Conservation (phyloP, 1,139 yeast species). For the Saccharomyces hybrid region DNA sequence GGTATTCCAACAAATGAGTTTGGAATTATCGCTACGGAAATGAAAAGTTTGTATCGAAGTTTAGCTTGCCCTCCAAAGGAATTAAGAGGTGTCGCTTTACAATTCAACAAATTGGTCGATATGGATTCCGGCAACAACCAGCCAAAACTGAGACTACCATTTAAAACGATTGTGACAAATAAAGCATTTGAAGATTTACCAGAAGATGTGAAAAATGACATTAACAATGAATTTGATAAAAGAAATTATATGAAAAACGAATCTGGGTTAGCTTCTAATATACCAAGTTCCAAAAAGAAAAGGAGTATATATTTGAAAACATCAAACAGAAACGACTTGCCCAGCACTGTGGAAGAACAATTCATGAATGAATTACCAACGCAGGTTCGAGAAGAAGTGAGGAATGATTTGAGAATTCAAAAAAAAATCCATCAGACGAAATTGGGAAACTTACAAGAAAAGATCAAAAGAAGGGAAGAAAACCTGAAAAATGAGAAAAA, state of each 20-base stretch:
- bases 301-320: background rate
- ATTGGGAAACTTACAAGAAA: conserved; percentile 15
- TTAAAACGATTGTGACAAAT: conserved; percentile 8
- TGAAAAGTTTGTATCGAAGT: conserved; percentile 49
- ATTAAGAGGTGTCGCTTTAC: conserved; percentile 71
- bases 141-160: conserved; percentile 11
- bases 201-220: conserved; percentile 10
- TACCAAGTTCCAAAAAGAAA: background rate
- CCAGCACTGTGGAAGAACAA: conserved; percentile 19
- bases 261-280: background rate
- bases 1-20: conserved; percentile 58
- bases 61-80: conserved; percentile 58
- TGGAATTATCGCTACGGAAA: conserved; percentile 55
- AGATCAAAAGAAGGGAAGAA: conserved; percentile 31
- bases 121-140: conserved; percentile 11
- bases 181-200: conserved; percentile 11
- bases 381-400: conserved; percentile 28
- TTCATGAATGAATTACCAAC: conserved; percentile 27
- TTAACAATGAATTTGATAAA: conserved; percentile 10
- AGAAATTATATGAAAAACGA: conserved; percentile 8
- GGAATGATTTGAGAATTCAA: conserved; percentile 27
- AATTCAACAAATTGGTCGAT: conserved; percentile 45
- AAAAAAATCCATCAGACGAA: conserved; percentile 33
- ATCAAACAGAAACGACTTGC: conserved; percentile 1
- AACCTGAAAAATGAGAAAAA: conserved; percentile 12